Percentiles rank a stretch among this genome's conserved stretches.
Evolutionary conservation across 805 yeast genomes (phyloP).

Genomic region (Saccharomycopsis vini): DNA sequence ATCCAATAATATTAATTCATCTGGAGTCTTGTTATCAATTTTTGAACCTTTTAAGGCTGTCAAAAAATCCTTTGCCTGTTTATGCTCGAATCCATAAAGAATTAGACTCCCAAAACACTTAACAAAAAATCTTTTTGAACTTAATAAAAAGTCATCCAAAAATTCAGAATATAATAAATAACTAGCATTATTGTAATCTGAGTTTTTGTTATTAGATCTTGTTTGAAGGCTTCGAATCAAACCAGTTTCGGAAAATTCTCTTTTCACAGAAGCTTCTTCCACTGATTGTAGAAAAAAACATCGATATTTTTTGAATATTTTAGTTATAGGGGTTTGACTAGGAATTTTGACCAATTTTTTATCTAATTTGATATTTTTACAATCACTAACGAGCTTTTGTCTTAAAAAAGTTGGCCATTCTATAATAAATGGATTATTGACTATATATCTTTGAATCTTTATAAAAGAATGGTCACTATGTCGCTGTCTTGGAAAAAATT

Average conservation of each 20-base stretch:
- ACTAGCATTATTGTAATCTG: background rate
- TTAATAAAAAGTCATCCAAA: conserved; percentile 55
- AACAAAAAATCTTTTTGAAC: conserved; percentile 66
- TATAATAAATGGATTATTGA: conserved; percentile 36
- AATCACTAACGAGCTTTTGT: conserved; percentile 72
- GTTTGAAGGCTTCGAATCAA: background rate
- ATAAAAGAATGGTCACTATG: background rate
- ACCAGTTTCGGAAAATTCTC: too few species aligned
- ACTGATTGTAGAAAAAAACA: too few species aligned
- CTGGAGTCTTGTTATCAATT: conserved; percentile 22
- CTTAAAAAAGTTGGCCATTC: conserved; percentile 60
- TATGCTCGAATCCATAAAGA: conserved; percentile 59
- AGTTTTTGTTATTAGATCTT: background rate
- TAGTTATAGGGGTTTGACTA: conserved; percentile 40
- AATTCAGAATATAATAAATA: conserved; percentile 36
- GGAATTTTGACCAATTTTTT: conserved; percentile 64
- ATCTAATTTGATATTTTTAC: conserved; percentile 83
- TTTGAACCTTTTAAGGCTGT: conserved; percentile 24
- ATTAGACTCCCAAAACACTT: conserved; percentile 57
- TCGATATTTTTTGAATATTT: conserved; percentile 42
- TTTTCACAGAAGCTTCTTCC: too few species aligned
- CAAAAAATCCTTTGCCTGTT: conserved; percentile 25
- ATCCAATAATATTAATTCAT: conserved; percentile 30
- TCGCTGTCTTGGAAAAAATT: background rate
- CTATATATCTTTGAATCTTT: conserved; percentile 19